These are phyloP conservation scores for Clathrospora elynae DNA, from an alignment of 2,329 filamentous ascomycete genomes.

Conservation along the genomic window DNA sequence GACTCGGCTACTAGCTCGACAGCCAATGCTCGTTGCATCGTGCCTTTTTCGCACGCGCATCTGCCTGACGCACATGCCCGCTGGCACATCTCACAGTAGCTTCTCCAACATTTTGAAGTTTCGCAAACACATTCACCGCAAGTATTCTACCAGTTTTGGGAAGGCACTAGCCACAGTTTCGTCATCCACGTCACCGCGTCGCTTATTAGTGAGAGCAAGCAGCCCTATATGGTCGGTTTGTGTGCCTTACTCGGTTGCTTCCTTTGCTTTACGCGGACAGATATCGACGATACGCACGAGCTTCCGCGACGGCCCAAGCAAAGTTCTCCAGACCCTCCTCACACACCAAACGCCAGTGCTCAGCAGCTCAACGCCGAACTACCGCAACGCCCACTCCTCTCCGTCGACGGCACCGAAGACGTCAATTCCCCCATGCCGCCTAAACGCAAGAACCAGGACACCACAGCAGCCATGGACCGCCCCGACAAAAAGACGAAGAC, in stretches of 20 bases:
- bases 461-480: constrained; percentile 1
- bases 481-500: constrained; percentile 9
- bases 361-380: not conserved
- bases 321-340: not conserved
- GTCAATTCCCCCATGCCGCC: constrained; percentile 11
- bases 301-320: constrained; percentile 5
- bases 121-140: constrained; percentile 7
- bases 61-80: not conserved
- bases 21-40: constrained; percentile 1
- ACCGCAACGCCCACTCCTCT: not conserved
- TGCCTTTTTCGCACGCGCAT: not conserved
- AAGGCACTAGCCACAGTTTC: constrained; percentile 3
- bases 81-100: not conserved
- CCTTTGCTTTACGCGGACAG: constrained; percentile 13
- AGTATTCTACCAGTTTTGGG: not conserved
- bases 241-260: constrained; percentile 2
- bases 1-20: constrained; percentile 6
- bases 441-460: constrained; percentile 15
- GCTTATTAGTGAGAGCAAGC: constrained; percentile 7
- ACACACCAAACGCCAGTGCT: constrained; percentile 1
- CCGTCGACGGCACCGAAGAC: constrained; percentile 3
- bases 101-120: not conserved
- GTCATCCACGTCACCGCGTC: constrained; percentile 5
- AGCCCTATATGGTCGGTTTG: constrained; percentile 8
- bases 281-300: constrained; percentile 14